Conservation (phyloP, 345 rosid genomes). For the Rubroshorea leprosula region DNA sequence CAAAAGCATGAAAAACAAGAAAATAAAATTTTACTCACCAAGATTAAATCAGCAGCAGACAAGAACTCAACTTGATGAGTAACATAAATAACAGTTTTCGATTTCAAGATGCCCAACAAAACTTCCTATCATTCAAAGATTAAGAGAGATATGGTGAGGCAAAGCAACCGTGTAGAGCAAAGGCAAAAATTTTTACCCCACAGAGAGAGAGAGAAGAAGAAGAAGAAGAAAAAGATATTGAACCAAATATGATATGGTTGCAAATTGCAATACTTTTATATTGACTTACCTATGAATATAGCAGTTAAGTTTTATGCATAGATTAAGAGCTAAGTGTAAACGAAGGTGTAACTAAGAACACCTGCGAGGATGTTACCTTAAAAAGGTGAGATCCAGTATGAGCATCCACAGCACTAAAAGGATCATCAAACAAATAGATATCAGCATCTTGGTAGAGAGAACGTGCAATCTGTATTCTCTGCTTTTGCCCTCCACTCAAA, state of each 20-base stretch:
- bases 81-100: constrained; percentile 68
- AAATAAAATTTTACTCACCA: constrained; percentile 44
- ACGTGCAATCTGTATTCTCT: constrained; percentile 74
- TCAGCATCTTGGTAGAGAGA: constrained; percentile 85
- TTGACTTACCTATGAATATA: no score
- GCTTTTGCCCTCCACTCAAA: constrained; percentile 89
- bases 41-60: constrained; percentile 65
- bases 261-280: no score
- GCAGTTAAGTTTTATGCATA: no score
- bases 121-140: constrained; percentile 48
- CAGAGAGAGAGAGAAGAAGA: no score
- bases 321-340: no score
- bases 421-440: constrained; percentile 83
- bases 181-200: no score
- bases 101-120: constrained; percentile 42
- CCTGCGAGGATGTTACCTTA: constrained; percentile 41
- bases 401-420: constrained; percentile 90
- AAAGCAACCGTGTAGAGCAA: no score
- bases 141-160: not conserved
- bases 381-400: constrained; percentile 82
- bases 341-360: not conserved
- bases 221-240: no score
- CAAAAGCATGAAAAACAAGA: not conserved
- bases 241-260: no score
- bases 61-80: constrained; percentile 88